Evolutionary conservation across 257 asterid genomes (phyloP), one percentile per base, ranked within the genome.

Genomic region (Craterostigma plantagineum): DNA sequence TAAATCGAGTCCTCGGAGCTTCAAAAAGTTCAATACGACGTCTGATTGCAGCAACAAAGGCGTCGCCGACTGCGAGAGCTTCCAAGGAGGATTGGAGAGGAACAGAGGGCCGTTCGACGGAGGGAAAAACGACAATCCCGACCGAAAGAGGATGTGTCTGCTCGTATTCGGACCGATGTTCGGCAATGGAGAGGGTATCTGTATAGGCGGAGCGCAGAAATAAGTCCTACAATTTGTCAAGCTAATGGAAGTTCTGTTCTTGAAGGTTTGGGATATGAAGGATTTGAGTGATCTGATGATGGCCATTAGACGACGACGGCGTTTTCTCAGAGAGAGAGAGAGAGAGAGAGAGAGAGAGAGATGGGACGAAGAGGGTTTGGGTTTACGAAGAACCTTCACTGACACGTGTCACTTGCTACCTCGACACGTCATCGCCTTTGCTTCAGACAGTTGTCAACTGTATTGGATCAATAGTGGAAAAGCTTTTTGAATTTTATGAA

Each of bases 71-170:
- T 90, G 93, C 18, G 85, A 72, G 51, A 87, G 93, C 59, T 76
- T 72, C 78, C 91, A 87, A 0, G 93, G 95, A n/a, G 92, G 85
- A 18, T 68, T 76, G 56, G 79, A 63, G 9, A 79, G 90, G 64
- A 79, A 79, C 4, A 75, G 70, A 9, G 96, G 92, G 4, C 79
- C 81, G 10, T 60, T 46, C 37, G 63, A 54, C 3, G 92, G 91
- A 41, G 57, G 56, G 34, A 63, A 52, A 55, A 66, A 58, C 60
- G 30, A 23, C 2, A 23, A 23, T 23, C 63, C 56, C 53, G 72
- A 56, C 33, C 67, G 81, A 48, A 70, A 70, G 46, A 72, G 80
- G 50, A 67, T 60, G 42, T 66, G 75, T 27, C 59, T 68, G 59
- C 58, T 69, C 34, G 34, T 54, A 34, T 56, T 60, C 27, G 34